A percentile compares a stretch with the other conserved stretches of the same genome.
These are phyloP conservation scores for Boechera stricta DNA, from an alignment of 345 rosid genomes.

Conservation along the genomic window DNA sequence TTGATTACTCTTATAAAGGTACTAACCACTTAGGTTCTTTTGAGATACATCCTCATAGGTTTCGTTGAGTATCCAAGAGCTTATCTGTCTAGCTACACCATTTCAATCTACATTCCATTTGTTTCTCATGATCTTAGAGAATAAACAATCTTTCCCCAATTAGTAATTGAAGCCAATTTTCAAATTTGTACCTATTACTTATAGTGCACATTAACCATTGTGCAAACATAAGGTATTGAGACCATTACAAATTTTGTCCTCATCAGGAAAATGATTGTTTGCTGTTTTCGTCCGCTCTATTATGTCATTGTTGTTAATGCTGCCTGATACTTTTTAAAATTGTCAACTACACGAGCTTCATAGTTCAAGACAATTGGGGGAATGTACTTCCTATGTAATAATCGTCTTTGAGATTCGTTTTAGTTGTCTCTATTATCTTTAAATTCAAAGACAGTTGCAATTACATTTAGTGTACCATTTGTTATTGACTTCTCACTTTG, in stretches of 20 bases:
- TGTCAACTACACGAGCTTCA: not conserved
- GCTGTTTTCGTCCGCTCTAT: not conserved
- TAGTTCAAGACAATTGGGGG: not conserved
- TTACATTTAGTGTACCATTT: slow-evolving; percentile 5
- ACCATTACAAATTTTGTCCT: not conserved
- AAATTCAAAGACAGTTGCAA: not conserved
- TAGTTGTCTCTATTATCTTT: slow-evolving; percentile 9
- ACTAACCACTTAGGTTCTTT: slow-evolving; percentile 19
- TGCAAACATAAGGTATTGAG: slow-evolving; percentile 7
- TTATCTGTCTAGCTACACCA: slow-evolving; percentile 10
- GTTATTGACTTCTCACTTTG: not conserved
- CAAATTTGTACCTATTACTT: slow-evolving; percentile 4
- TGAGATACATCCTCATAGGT: slow-evolving; percentile 17
- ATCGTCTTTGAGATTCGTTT: not conserved
- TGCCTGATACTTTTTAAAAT: slow-evolving; percentile 2
- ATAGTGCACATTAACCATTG: slow-evolving; percentile 9
- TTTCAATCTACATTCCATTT: slow-evolving; percentile 7
- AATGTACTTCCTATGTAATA: not conserved
- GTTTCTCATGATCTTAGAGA: slow-evolving; percentile 7
- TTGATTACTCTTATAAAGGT: slow-evolving; percentile 86
- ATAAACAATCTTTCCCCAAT: not conserved
- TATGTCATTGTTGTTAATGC: slow-evolving; percentile 18
- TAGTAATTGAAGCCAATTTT: not conserved
- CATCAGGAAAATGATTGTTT: not conserved
- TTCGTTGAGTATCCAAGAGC: slow-evolving; percentile 2